Evolutionary conservation across 164 flowering plant species (phyloP).

Genomic region (Berberis thunbergii): DNA sequence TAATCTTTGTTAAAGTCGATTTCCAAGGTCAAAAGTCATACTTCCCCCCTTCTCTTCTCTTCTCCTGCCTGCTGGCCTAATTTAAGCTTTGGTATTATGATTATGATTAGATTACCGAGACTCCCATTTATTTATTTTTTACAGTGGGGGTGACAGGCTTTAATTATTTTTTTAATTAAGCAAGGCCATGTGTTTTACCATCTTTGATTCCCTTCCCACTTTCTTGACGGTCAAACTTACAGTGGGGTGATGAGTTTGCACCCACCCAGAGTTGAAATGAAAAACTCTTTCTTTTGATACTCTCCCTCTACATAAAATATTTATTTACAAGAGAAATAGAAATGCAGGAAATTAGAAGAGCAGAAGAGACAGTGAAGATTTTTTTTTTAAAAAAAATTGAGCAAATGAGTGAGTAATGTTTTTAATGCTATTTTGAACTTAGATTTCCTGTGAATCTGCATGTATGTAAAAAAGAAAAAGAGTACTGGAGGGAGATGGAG

Average conservation of each 20-base stretch:
- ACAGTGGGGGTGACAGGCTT: conserved; percentile 34
- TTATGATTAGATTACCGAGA: conserved; percentile 28
- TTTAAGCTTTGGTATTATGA: conserved; percentile 14
- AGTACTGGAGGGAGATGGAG: conserved; percentile 13
- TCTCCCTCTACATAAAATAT: neutral
- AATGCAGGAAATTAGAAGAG: neutral
- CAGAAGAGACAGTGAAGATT: neutral
- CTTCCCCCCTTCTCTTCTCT: neutral
- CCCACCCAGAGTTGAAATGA: conserved; percentile 26
- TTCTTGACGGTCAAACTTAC: conserved; percentile 59
- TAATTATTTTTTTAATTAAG: conserved; percentile 13
- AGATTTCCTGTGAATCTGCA: neutral
- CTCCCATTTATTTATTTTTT: conserved; percentile 17
- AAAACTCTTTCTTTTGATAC: neutral
- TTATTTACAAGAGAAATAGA: no score
- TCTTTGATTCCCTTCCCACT: conserved; percentile 49
- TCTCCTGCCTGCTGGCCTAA: neutral
- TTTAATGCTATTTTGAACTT: neutral
- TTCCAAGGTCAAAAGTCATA: conserved; percentile 2
- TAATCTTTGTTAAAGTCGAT: no score
- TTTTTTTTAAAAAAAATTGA: neutral
- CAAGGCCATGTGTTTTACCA: conserved; percentile 33
- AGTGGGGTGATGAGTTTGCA: conserved; percentile 16
- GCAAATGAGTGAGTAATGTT: neutral
- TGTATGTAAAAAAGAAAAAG: neutral